Percentiles rank a stretch among this genome's conserved stretches.
phyloP scores from a whole-genome alignment of 495 filamentous ascomycete genomes.

The Bombardia bombarda region DNA sequence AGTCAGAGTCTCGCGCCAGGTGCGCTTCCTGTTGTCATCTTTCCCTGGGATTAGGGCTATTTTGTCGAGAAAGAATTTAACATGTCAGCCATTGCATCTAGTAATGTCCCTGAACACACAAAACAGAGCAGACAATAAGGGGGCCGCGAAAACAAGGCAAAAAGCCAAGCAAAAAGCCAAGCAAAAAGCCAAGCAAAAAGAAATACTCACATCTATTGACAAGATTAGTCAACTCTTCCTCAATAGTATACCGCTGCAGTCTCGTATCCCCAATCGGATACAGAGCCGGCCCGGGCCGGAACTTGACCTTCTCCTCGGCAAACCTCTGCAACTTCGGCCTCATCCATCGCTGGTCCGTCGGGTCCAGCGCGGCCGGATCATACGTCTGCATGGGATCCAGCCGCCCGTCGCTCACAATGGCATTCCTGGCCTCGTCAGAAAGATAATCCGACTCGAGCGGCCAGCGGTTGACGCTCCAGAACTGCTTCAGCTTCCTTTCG shows the following conservation, averaged over 20 bases:
- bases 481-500: conserved; percentile 5
- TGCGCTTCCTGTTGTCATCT: too few relatives aligned
- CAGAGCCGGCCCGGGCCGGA: conserved; percentile 9
- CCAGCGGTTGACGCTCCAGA: conserved; percentile 20
- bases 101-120: too few relatives aligned
- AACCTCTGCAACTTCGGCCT: conserved; percentile 13
- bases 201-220: conserved; percentile 9
- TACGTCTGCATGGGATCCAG: conserved; percentile 10
- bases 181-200: not conserved
- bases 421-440: not conserved
- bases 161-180: not conserved
- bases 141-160: too few relatives aligned
- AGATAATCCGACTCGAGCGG: conserved; percentile 8
- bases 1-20: too few relatives aligned
- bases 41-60: too few relatives aligned
- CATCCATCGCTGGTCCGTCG: conserved; percentile 6
- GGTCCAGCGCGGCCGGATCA: conserved; percentile 11
- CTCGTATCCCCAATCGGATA: conserved; percentile 21
- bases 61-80: too few relatives aligned
- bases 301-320: conserved; percentile 9
- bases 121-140: too few relatives aligned
- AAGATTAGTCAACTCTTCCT: conserved; percentile 7
- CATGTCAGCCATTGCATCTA: too few relatives aligned
- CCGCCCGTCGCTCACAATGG: not conserved
- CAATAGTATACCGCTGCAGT: conserved; percentile 10